Conservation (phyloP, 192 early-diverging fungal genomes). For the Entomortierella chlamydospora region DNA sequence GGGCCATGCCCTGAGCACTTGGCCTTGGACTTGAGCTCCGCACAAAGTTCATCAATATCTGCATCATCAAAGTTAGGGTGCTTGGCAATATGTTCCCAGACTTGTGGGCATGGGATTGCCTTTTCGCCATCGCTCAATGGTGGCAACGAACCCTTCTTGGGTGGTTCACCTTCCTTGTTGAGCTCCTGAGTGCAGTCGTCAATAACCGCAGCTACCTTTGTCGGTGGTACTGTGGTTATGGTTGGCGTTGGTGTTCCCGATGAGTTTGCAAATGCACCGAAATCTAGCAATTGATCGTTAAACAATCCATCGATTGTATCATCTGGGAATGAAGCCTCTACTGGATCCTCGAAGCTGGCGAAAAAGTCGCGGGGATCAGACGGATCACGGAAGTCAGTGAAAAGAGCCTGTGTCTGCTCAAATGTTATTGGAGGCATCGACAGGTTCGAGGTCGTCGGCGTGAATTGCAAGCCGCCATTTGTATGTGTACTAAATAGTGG, state of each 20-base stretch:
- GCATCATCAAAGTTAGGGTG: conserved; percentile 70
- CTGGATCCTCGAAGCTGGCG: conserved; percentile 26
- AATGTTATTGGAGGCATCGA: conserved; percentile 25
- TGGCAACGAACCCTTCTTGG: conserved; percentile 8
- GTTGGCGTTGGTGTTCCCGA: conserved; percentile 11
- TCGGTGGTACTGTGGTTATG: background rate
- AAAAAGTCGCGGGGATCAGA: conserved; percentile 34
- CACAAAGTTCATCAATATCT: conserved; percentile 65
- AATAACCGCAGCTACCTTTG: conserved; percentile 3
- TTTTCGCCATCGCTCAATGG: conserved; percentile 36
- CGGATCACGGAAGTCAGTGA: conserved; percentile 50
- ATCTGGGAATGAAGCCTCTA: conserved; percentile 3
- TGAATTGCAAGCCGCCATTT: conserved; percentile 4
- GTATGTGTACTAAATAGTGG: conserved; percentile 24
- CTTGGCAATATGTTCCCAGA: conserved; percentile 67
- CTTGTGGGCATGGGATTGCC: conserved; percentile 57
- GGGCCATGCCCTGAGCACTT: conserved; percentile 69
- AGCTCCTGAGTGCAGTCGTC: conserved; percentile 4
- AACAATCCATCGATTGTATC: conserved; percentile 24
- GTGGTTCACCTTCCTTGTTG: background rate
- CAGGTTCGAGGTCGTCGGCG: background rate
- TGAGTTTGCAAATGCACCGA: conserved; percentile 19
- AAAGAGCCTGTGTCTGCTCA: conserved; percentile 43
- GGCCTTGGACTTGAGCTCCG: conserved; percentile 64
- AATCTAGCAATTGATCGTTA: conserved; percentile 40